phyloP scores from a whole-genome alignment of 2,329 filamentous ascomycete species.

The Scortechinia acanthostroma region DNA sequence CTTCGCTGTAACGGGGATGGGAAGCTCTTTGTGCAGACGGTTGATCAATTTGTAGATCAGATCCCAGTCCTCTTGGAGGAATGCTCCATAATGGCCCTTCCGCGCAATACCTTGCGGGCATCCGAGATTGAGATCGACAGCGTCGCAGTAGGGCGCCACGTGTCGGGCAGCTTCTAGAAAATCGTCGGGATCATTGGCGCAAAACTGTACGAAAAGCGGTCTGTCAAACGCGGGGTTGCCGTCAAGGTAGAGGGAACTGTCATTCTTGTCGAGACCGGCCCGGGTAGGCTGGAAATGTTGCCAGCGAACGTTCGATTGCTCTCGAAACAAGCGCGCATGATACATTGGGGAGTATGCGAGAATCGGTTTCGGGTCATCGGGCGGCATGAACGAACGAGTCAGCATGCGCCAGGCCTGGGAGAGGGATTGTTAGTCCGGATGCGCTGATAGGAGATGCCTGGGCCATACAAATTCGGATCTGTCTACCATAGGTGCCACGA shows the following conservation, averaged over 20 bases:
- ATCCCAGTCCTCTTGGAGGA: slow-evolving; percentile 86
- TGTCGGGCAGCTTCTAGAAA: slow-evolving; percentile 72
- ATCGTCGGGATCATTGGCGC: slow-evolving; percentile 77
- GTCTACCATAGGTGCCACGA: slow-evolving; percentile 96
- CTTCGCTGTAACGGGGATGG: slow-evolving; percentile 87
- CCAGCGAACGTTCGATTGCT: slow-evolving; percentile 69
- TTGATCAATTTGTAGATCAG: slow-evolving; percentile 78
- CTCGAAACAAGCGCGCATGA: slow-evolving; percentile 80
- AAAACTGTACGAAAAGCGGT: slow-evolving; percentile 93
- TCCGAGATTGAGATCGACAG: slow-evolving; percentile 88
- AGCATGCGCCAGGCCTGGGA: slow-evolving; percentile 88
- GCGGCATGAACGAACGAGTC: slow-evolving; percentile 80
- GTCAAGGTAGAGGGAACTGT: slow-evolving; percentile 59
- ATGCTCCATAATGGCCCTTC: slow-evolving; percentile 86
- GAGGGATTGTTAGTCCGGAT: neutral
- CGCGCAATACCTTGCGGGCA: slow-evolving; percentile 93
- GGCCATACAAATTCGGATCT: slow-evolving; percentile 82
- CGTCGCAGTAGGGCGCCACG: slow-evolving; percentile 83
- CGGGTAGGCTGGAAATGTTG: slow-evolving; percentile 70
- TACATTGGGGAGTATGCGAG: slow-evolving; percentile 95
- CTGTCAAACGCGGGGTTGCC: slow-evolving; percentile 79
- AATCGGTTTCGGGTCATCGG: slow-evolving; percentile 54
- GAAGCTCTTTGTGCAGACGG: slow-evolving; percentile 70
- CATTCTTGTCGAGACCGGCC: slow-evolving; percentile 13
- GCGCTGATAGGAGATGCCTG: neutral